Conservation (phyloP, 805 yeast genomes). For the Middelhovenomyces tepae region DNA sequence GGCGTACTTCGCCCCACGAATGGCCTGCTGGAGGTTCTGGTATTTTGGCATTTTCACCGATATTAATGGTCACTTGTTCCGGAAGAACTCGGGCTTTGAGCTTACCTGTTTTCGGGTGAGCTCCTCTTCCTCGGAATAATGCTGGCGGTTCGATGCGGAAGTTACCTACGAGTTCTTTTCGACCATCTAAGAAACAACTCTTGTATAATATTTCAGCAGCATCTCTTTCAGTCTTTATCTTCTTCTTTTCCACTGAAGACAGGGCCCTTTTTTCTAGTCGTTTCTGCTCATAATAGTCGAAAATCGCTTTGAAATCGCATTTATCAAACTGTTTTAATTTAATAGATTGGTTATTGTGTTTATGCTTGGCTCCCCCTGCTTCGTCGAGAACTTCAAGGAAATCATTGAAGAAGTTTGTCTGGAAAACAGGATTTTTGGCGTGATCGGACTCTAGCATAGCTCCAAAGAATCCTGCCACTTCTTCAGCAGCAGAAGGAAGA, state of each 20-base stretch:
- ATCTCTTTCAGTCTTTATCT: constrained; percentile 62
- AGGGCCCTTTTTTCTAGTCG: constrained; percentile 65
- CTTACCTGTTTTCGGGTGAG: constrained; percentile 93
- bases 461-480: constrained; percentile 91
- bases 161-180: constrained; percentile 88
- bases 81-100: constrained; percentile 79
- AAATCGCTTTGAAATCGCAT: constrained; percentile 73
- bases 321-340: constrained; percentile 49
- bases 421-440: constrained; percentile 78
- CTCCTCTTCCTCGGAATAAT: constrained; percentile 90
- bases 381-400: constrained; percentile 62
- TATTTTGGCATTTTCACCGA: constrained; percentile 59
- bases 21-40: constrained; percentile 87
- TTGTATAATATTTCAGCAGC: constrained; percentile 71
- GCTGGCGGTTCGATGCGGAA: constrained; percentile 96
- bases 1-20: constrained; percentile 79
- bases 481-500: constrained; percentile 79
- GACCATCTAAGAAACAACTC: constrained; percentile 73
- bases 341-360: constrained; percentile 27
- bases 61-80: constrained; percentile 78
- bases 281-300: constrained; percentile 55
- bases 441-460: constrained; percentile 80
- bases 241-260: constrained; percentile 67
- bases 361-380: constrained; percentile 48
- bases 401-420: constrained; percentile 77